Percentiles rank a stretch among this genome's conserved stretches.
Conservation (phyloP, 2,329 filamentous ascomycete species). For the Aspergillus phoenicis region DNA sequence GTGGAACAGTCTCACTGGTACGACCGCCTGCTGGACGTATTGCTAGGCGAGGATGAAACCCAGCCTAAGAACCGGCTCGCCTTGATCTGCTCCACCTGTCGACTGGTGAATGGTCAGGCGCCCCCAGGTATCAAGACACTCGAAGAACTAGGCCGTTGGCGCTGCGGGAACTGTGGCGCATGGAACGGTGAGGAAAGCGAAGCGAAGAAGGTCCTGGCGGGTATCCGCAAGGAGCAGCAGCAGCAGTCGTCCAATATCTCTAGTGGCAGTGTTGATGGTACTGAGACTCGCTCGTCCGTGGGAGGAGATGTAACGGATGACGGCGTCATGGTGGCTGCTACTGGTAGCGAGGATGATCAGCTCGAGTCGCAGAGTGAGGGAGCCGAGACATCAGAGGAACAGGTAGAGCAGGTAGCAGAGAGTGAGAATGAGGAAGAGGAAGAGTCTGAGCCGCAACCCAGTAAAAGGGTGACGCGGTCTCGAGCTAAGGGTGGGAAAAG, state of each 20-base stretch:
- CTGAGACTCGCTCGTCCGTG: constrained; percentile 22
- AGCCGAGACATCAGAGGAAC: constrained; percentile 19
- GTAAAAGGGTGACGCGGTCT: constrained; percentile 28
- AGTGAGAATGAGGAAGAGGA: constrained; percentile 18
- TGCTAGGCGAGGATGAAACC: constrained; percentile 93
- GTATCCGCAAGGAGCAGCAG: constrained; percentile 51
- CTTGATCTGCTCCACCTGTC: constrained; percentile 78
- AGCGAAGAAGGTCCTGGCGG: constrained; percentile 69
- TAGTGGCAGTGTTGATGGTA: constrained; percentile 16
- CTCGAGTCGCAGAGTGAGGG: constrained; percentile 26
- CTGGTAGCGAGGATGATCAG: constrained; percentile 30
- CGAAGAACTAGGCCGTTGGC: constrained; percentile 82
- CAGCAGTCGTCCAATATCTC: constrained; percentile 22
- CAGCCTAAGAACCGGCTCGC: constrained; percentile 87
- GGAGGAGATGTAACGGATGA: constrained; percentile 30
- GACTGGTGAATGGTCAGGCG: constrained; percentile 92
- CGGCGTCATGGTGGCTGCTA: constrained; percentile 29
- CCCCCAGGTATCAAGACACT: constrained; percentile 79
- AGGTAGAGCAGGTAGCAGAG: background rate
- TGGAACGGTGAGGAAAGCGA: constrained; percentile 83
- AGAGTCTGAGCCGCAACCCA: constrained; percentile 10
- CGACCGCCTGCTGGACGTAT: constrained; percentile 85
- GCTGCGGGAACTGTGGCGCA: constrained; percentile 79
- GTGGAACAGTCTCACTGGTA: constrained; percentile 73
- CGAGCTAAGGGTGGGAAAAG: constrained; percentile 26